phyloP scores from a whole-genome alignment of 2,329 filamentous ascomycete genomes.

The Albifimbria verrucaria region DNA sequence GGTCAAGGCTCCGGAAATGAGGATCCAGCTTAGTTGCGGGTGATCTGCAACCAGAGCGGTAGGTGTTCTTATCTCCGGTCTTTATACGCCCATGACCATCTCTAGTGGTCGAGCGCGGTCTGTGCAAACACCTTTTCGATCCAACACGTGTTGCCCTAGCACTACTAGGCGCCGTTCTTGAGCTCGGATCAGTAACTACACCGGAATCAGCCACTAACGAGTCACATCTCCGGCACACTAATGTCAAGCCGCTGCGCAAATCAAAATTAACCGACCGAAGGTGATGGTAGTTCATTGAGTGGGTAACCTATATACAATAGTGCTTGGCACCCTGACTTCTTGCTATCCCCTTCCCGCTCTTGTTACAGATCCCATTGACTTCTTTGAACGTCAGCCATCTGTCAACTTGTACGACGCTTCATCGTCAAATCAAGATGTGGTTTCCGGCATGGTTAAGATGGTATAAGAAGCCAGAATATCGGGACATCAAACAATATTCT shows the following conservation, averaged over 20 bases:
- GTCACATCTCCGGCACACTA: background rate
- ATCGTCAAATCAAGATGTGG: background rate
- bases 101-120: background rate
- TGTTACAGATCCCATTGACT: no score
- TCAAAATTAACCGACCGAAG: background rate
- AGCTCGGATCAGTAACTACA: slow-evolving; percentile 1
- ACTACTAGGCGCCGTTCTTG: background rate
- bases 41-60: background rate
- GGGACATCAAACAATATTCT: slow-evolving; percentile 44
- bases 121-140: background rate
- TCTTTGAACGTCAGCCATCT: background rate
- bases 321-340: no score
- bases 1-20: background rate
- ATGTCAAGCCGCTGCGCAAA: background rate
- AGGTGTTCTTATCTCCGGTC: background rate
- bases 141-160: background rate
- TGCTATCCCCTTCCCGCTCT: no score
- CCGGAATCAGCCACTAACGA: background rate
- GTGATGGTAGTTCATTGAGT: background rate
- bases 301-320: no score
- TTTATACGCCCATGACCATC: background rate
- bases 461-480: slow-evolving; percentile 49
- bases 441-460: slow-evolving; percentile 34
- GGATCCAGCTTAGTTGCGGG: background rate
- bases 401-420: background rate